Percentiles rank a stretch among this genome's conserved stretches.
These are phyloP conservation scores for Bacidia rubella DNA, from an alignment of 495 filamentous ascomycete species.

Conservation along the genomic window DNA sequence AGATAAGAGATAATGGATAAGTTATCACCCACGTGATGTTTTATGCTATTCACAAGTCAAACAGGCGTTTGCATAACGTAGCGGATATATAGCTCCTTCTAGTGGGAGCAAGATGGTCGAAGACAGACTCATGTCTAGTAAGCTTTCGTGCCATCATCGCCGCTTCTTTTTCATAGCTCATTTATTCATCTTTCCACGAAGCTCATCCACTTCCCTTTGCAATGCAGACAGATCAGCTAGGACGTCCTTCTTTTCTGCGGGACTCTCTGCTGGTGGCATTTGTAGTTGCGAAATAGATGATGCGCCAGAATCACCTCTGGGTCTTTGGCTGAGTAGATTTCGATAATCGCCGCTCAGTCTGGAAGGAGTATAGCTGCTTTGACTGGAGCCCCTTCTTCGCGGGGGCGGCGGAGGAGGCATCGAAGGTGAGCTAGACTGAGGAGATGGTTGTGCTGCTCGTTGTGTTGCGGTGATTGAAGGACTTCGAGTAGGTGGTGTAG, in stretches of 20 bases:
- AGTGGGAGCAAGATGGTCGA: too few relatives aligned
- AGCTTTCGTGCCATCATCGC: too few relatives aligned
- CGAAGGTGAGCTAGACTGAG: constrained; percentile 16
- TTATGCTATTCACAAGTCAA: too few relatives aligned
- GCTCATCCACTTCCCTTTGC: constrained; percentile 59
- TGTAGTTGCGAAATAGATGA: constrained; percentile 14
- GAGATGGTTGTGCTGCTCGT: constrained; percentile 5
- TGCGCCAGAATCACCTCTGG: constrained; percentile 17
- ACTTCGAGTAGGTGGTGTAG: constrained; percentile 26
- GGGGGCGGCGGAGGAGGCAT: constrained; percentile 44
- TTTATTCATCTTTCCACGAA: constrained; percentile 39
- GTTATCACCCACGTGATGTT: background rate
- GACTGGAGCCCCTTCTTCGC: constrained; percentile 40
- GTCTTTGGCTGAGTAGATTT: constrained; percentile 14
- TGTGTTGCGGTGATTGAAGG: constrained; percentile 21
- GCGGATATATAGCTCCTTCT: too few relatives aligned
- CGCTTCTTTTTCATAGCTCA: background rate
- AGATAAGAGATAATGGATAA: background rate
- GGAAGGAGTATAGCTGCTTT: constrained; percentile 31
- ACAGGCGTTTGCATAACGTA: too few relatives aligned
- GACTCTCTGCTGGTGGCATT: background rate
- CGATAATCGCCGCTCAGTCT: constrained; percentile 18
- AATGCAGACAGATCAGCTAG: constrained; percentile 53
- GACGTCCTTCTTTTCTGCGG: constrained; percentile 37
- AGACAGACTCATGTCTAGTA: too few relatives aligned